Evolutionary conservation across 2,329 filamentous ascomycete genomes (phyloP).

Genomic region (Pseudocercospora eumusae): DNA sequence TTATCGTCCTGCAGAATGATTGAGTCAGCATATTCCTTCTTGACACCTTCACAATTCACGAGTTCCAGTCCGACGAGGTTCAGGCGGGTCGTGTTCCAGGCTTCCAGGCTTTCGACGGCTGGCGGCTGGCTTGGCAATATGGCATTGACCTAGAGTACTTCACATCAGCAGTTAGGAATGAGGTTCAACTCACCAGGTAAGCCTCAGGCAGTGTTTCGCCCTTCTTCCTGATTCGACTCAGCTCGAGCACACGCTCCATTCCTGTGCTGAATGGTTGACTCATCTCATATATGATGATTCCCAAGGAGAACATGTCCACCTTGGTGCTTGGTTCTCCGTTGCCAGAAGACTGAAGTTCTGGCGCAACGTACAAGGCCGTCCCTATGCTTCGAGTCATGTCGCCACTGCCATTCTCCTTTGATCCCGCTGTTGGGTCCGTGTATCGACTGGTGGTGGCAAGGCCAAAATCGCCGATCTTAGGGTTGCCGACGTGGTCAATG

Average conservation of each 20-base stretch:
- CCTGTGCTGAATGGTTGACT: slow-evolving; percentile 64
- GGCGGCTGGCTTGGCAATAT: background rate
- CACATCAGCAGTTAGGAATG: background rate
- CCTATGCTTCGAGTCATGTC: slow-evolving; percentile 72
- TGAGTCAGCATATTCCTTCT: background rate
- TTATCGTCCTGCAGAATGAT: slow-evolving; percentile 50
- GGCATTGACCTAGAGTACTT: background rate
- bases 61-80: background rate
- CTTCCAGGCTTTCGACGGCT: background rate
- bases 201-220: slow-evolving; percentile 69
- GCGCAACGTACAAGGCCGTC: slow-evolving; percentile 89
- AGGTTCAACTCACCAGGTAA: slow-evolving; percentile 51
- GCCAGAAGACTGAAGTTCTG: slow-evolving; percentile 77
- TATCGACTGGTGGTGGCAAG: slow-evolving; percentile 87
- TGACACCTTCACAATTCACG: background rate
- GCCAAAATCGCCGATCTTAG: slow-evolving; percentile 96
- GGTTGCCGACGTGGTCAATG: slow-evolving; percentile 84
- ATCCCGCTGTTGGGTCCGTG: slow-evolving; percentile 51
- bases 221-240: slow-evolving; percentile 68
- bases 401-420: slow-evolving; percentile 33
- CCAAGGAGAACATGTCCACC: slow-evolving; percentile 97
- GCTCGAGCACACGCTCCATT: slow-evolving; percentile 65
- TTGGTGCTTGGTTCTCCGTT: slow-evolving; percentile 84
- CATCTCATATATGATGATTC: slow-evolving; percentile 99
- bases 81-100: background rate